Evolutionary conservation across 345 rosid species (phyloP), one percentile per base, ranked within the genome.

Genomic region (Camelina hispida): DNA sequence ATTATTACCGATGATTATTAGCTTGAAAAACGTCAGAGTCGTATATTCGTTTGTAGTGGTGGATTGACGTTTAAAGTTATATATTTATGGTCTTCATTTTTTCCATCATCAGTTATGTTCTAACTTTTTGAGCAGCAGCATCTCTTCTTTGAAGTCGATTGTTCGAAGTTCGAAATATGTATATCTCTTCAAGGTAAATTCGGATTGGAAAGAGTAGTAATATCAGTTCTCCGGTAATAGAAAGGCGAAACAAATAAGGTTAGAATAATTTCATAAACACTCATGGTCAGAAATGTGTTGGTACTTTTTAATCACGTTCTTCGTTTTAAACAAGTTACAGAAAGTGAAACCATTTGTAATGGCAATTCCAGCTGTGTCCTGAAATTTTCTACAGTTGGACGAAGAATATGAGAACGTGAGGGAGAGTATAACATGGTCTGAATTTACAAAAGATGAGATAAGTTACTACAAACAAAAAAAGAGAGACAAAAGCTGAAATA

Each of bases 1-100:
- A 68, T 60, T 42, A 9, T 59, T 40, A 34, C 16, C 8, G 50
- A 67, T 30, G 54, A 9, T 67, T 54, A 9, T 67, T 66, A 58
- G 72, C 61, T 74, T 44, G 30, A 2, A 55, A 73, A 12, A 20
- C 8, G 7, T 44, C 2, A 55, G 28, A 42, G 62, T 72, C 44
- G 8, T 64, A 42, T 8, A 74, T 74, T 73, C 51, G 52, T 66
- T 66, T 66, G 72, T 75, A 75, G 60, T 67, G 47, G 60, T 67
- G 47, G 58, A 59, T 8, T 28, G 20, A 59, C 25, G 23, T 68
- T 25, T 40, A 4, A 15, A 43, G 46, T 76, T 12, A 32, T 52
- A 68, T 35, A 54, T 7, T 2, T 42, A 3, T 58, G 44, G 30
- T 40, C 18, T 18, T 42, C 8, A 40, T 18, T 60, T 67, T 30